Evolutionary conservation across 495 filamentous ascomycete species (phyloP), one percentile per base, ranked within the genome.

Genomic region (Trichocladium antarcticum): DNA sequence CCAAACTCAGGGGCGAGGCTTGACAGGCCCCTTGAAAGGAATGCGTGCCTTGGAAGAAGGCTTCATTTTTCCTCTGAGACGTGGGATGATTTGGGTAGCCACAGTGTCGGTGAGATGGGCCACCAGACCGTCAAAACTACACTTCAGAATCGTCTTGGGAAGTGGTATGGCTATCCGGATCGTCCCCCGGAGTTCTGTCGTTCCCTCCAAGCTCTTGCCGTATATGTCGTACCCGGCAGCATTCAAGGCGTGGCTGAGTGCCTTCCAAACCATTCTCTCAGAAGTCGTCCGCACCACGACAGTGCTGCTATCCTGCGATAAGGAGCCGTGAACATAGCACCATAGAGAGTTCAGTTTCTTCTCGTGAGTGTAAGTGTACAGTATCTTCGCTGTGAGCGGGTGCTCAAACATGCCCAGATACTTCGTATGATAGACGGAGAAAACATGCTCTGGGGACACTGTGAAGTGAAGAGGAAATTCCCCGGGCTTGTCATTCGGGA

Each of bases 161-260:
- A 64, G 21, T 8, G 12, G 7, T 14, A 57, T 40, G 14, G 14
- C 7, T 16, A 68, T 15, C 16, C 42, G 53, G 16, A 68, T 47
- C 9, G 65, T 63, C 21, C 68, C 66, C 34, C 58, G 47, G 9
- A 68, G 34, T 1, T 47, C 55, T 16, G 10, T 15, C 9, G 12
- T 10, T n/a, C 42, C 37, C 17, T 42, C 31, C 22, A 57, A 20
- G 20, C 51, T 60, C 32, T 54, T 69, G 16, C 83, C 83, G 19
- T 73, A 52, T n/a, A 54, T 42, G 57, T 78, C 74, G 53, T 74
- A 81, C 1, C 82, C 81, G 41, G 63, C 69, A 28, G 61, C 69
- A 49, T 62, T 70, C 53, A 89, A 64, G 15, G 74, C 75, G 40
- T 76, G 21, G 35, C 35, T 31, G 29, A 55, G 37, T 8, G 81